Percentiles rank a stretch among this genome's conserved stretches.
Conservation (phyloP, 2,329 filamentous ascomycete genomes). For the Penicillium sp. region DNA sequence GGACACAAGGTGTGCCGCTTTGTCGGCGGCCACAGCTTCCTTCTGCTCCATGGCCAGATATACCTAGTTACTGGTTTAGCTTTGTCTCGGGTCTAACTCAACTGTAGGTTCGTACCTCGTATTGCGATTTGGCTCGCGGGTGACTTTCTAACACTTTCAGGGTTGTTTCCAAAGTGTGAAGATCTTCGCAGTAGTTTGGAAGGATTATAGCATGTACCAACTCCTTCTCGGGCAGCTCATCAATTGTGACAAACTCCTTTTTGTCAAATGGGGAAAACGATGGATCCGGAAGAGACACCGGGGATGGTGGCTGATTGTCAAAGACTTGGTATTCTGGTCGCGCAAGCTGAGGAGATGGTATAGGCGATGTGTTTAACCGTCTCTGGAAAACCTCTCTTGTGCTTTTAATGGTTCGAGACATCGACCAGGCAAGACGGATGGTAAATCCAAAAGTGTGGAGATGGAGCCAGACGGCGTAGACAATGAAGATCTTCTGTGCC, state of each 20-base stretch:
- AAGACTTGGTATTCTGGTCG: conserved; percentile 1
- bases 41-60: conserved; percentile 75
- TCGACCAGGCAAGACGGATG: conserved; percentile 54
- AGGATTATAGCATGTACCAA: conserved; percentile 70
- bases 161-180: conserved; percentile 70
- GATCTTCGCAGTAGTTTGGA: conserved; percentile 75
- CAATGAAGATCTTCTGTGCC: conserved; percentile 56
- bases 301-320: conserved; percentile 16
- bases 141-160: conserved; percentile 71
- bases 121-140: conserved; percentile 64
- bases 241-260: conserved; percentile 57
- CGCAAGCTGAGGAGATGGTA: not conserved
- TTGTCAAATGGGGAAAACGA: conserved; percentile 16
- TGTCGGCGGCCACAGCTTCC: conserved; percentile 63
- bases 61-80: conserved; percentile 53
- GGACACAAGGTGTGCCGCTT: conserved; percentile 65
- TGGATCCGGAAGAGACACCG: conserved; percentile 4
- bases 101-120: conserved; percentile 63
- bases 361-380: conserved; percentile 7
- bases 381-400: conserved; percentile 26
- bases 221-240: conserved; percentile 53
- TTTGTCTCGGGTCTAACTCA: not conserved
- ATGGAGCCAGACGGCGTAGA: conserved; percentile 70
- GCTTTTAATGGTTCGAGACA: conserved; percentile 43
- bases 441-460: conserved; percentile 64